Conservation (phyloP, 805 yeast species). For the Candida ficus region DNA sequence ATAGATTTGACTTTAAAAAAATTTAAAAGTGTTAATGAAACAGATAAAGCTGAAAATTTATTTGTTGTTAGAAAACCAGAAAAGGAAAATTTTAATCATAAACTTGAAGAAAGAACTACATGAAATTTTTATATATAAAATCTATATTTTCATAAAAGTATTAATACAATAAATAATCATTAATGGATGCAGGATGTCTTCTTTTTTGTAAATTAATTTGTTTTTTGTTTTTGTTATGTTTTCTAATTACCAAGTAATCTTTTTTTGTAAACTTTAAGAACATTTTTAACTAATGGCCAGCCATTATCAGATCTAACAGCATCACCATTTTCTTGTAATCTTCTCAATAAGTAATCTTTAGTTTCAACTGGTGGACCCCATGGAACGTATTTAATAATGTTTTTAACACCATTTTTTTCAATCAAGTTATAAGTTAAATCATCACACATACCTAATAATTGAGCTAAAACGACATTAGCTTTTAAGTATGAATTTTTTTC, state of each 20-base stretch:
- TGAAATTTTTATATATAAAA: no score
- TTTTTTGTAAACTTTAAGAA: constrained; percentile 31
- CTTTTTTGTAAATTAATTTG: no score
- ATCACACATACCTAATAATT: constrained; percentile 94
- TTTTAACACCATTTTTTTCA: constrained; percentile 55
- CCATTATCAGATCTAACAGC: constrained; percentile 85
- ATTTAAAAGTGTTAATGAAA: no score
- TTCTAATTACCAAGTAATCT: constrained; percentile 19
- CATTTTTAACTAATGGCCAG: constrained; percentile 62
- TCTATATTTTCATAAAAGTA: no score
- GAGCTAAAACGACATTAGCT: constrained; percentile 78
- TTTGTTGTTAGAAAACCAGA: no score
- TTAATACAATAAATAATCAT: no score
- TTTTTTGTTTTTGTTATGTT: background rate
- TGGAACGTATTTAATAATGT: constrained; percentile 89
- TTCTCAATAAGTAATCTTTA: constrained; percentile 79
- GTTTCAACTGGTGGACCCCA: constrained; percentile 98
- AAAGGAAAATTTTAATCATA: no score
- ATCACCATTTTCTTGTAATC: constrained; percentile 94
- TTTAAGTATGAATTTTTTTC: constrained; percentile 27
- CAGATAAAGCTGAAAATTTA: no score
- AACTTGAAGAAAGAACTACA: no score
- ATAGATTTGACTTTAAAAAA: no score
- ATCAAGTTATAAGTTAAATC: constrained; percentile 75
- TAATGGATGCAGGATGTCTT: no score